Evolutionary conservation across 2,329 filamentous ascomycete genomes (phyloP).

Genomic region (Fusarium musae): DNA sequence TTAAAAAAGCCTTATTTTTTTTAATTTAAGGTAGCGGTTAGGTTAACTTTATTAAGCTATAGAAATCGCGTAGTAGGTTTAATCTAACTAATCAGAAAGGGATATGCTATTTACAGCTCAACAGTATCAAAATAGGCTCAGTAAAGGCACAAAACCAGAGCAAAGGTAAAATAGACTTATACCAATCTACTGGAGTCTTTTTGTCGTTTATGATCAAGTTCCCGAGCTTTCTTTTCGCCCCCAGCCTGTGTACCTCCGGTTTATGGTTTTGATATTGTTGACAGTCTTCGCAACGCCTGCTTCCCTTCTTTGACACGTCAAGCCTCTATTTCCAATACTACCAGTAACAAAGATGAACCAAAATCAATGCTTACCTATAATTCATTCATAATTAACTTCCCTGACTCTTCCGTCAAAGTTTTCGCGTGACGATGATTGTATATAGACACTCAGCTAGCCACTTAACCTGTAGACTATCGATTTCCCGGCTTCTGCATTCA

Average conservation of each 20-base stretch:
- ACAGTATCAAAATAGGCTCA: not conserved
- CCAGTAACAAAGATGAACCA: no score
- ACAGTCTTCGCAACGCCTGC: not conserved
- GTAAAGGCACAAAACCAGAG: not conserved
- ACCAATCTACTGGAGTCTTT: not conserved
- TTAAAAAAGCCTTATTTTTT: no score
- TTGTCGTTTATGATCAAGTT: not conserved
- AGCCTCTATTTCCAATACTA: no score
- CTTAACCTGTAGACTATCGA: not conserved
- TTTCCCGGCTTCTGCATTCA: not conserved
- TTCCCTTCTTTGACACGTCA: accelerated
- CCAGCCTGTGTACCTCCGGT: accelerated
- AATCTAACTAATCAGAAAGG: no score
- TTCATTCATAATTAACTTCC: not conserved
- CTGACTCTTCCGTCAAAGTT: not conserved
- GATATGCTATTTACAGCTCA: no score
- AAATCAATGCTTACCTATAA: accelerated
- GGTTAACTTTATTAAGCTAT: no score
- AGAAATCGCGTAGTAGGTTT: no score
- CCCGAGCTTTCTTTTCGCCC: not conserved
- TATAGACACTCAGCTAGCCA: not conserved
- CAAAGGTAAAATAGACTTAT: not conserved
- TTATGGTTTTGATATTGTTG: not conserved
- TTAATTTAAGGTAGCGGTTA: no score
- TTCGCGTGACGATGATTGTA: not conserved